Conservation (phyloP, 768 basidiomycete species). For the Mycena kentingensis region DNA sequence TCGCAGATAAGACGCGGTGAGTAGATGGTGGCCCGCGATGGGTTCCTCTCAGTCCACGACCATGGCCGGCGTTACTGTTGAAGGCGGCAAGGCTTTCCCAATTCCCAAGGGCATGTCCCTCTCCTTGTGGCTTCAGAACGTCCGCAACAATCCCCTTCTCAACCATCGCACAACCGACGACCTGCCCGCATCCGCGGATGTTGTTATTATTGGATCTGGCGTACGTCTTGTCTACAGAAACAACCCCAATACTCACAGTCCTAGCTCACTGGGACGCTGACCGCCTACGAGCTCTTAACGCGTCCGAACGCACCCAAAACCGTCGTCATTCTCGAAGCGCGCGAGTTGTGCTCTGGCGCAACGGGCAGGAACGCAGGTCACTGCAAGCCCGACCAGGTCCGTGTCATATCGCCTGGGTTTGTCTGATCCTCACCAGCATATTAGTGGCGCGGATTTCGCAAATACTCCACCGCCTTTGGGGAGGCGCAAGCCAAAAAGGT, state of each 20-base stretch:
- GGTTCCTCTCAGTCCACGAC: no score
- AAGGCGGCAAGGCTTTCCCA: constrained; percentile 20
- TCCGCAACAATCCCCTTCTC: constrained; percentile 22
- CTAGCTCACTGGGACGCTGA: constrained; percentile 27
- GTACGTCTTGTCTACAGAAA: constrained; percentile 37
- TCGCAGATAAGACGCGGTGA: no score
- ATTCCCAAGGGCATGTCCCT: constrained; percentile 20
- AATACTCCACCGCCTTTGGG: constrained; percentile 42
- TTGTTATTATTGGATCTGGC: constrained; percentile 56
- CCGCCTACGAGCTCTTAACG: constrained; percentile 23
- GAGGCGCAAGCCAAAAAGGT: constrained; percentile 21
- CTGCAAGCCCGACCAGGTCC: constrained; percentile 44
- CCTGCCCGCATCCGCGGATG: constrained; percentile 20
- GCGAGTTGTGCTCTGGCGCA: constrained; percentile 57
- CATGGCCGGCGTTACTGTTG: no score
- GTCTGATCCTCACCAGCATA: no score
- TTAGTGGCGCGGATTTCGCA: constrained; percentile 46
- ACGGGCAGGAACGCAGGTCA: constrained; percentile 59
- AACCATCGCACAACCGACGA: constrained; percentile 23
- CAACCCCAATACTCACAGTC: not conserved
- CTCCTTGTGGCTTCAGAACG: constrained; percentile 25
- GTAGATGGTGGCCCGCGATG: no score
- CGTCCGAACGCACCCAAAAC: constrained; percentile 25
- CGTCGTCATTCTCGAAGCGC: constrained; percentile 63
- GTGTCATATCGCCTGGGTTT: no score